Conservation (phyloP, 768 basidiomycete species). For the Rhodotorula paludigena region DNA sequence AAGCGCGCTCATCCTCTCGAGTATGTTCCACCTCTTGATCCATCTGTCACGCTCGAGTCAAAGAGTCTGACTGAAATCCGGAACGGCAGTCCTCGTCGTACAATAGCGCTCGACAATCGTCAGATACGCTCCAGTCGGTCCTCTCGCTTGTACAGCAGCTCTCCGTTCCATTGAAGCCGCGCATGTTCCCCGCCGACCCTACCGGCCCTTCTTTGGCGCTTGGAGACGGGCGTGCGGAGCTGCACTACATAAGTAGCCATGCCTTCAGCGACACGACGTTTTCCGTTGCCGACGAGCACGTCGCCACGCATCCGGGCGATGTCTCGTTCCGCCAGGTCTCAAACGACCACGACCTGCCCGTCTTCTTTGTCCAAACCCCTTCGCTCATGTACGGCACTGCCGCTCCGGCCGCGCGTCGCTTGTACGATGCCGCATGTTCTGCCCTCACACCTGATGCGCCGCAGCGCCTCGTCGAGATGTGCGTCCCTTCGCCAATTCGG, state of each 20-base stretch:
- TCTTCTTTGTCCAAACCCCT: conserved; percentile 3
- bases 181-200: neutral
- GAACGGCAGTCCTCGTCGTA: too few relatives aligned
- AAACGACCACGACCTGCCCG: neutral
- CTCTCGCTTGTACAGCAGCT: neutral
- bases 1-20: too few relatives aligned
- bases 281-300: neutral
- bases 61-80: too few relatives aligned
- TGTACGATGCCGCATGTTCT: neutral
- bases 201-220: neutral
- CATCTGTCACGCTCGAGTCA: too few relatives aligned
- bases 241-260: neutral
- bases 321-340: conserved; percentile 8
- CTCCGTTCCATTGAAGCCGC: neutral
- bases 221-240: neutral
- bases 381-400: neutral
- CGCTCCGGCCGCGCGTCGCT: neutral
- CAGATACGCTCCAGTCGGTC: too few relatives aligned
- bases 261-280: conserved; percentile 1
- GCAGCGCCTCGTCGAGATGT: neutral
- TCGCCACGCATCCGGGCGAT: neutral
- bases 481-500: neutral
- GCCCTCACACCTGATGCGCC: neutral
- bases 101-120: too few relatives aligned
- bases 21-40: too few relatives aligned